Evolutionary conservation across 1,284 basidiomycete species (phyloP), one percentile per base, ranked within the genome.

Genomic region (Trichosporon asahii): DNA sequence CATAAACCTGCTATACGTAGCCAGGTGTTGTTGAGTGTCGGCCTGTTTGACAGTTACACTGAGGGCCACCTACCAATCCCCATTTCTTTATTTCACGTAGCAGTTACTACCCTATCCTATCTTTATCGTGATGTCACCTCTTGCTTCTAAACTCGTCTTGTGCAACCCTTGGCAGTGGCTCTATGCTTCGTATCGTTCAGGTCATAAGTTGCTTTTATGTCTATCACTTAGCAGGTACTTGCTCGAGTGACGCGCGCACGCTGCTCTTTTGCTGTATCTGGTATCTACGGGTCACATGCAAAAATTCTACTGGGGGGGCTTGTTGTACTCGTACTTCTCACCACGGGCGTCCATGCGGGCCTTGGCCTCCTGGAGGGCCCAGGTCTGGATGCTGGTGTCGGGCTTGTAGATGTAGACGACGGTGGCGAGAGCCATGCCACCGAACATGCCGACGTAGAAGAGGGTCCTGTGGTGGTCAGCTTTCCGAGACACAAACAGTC

Each of bases 351-450:
- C 91, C 91, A 95, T 93, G 74, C 93, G 87, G 70, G 86, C 86
- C 84, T 94, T 93, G 27, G 93, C 93, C 83, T 95, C 94, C 76
- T 90, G 87, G 80, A 94, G 84, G 49, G 94, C 94, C 93, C 94
- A 96, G 0, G 89, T 89, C 84, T 93, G 90, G 82, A 95, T 90
- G 79, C 93, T 95, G 21, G 92, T 95, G 82, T 98, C 94, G 6
- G 96, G 95, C 86, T 97, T 97, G 88, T 95, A 98, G 84, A 93
- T 92, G 63, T 94, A 84, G 77, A 93, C 84, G 61, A 96, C 88
- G 8, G 87, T 85, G 35, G 90, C 92, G 70, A 94, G 85, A 6
- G 86, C 89, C 88, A 98, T 91, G 14, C 90, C 87, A 60, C 95
- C 95, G 79, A 92, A 94, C 90, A 98, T 93, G 33, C 94, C 94